Percentiles rank a stretch among this genome's conserved stretches.
Evolutionary conservation across 1,139 yeast species (phyloP).

Genomic region (Debaryomycetaceae sp.): DNA sequence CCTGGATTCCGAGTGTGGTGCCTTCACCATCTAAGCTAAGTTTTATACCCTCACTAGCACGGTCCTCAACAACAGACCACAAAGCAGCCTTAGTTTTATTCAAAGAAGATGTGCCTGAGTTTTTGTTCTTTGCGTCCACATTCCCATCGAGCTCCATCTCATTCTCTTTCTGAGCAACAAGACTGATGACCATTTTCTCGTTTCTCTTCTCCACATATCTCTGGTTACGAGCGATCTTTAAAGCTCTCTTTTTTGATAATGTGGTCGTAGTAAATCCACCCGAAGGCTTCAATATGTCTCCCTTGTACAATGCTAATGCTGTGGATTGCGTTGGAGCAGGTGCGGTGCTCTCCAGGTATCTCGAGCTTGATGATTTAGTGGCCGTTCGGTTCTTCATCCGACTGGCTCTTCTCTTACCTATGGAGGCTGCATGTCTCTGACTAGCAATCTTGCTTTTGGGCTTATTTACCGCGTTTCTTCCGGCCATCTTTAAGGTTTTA

Average conservation of each 20-base stretch:
- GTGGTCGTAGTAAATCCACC: conserved; percentile 55
- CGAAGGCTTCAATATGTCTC: conserved; percentile 29
- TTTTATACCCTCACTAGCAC: conserved; percentile 37
- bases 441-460: conserved; percentile 64
- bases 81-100: conserved; percentile 61
- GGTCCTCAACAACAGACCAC: conserved; percentile 65
- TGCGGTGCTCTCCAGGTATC: conserved; percentile 34
- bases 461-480: conserved; percentile 74
- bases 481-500: conserved; percentile 52
- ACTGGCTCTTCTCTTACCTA: conserved; percentile 56
- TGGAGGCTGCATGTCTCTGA: conserved; percentile 50
- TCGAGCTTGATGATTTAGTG: conserved; percentile 45
- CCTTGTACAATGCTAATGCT: conserved; percentile 62
- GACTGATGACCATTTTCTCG: conserved; percentile 44
- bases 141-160: conserved; percentile 50
- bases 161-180: conserved; percentile 43
- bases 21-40: conserved; percentile 60
- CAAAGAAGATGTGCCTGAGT: conserved; percentile 15
- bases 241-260: conserved; percentile 75
- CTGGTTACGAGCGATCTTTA: conserved; percentile 77
- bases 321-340: conserved; percentile 52
- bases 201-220: conserved; percentile 62
- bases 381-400: conserved; percentile 46
- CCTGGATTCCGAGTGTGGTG: conserved; percentile 79
- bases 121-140: conserved; percentile 25